Conservation (phyloP, 2,329 filamentous ascomycete genomes). For the Colletotrichum tamarilloi region DNA sequence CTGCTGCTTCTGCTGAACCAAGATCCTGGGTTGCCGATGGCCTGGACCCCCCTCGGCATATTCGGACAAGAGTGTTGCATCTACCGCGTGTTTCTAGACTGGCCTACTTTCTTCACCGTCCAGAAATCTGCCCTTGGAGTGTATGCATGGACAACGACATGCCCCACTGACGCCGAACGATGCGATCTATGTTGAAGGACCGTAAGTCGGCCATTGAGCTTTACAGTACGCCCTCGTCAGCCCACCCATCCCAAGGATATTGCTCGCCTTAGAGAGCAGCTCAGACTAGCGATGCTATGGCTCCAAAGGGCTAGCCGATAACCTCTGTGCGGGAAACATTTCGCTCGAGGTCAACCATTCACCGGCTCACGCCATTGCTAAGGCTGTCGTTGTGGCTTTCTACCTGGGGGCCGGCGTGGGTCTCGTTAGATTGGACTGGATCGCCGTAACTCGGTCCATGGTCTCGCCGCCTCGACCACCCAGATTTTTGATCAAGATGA, state of each 20-base stretch:
- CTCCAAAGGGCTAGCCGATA: not conserved
- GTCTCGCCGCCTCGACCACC: not conserved
- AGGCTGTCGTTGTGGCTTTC: not conserved
- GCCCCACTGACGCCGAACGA: not conserved
- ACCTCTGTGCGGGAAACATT: not conserved
- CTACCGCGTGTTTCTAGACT: not conserved
- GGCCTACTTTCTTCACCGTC: not conserved
- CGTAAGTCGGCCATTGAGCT: not conserved
- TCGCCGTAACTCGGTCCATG: not conserved
- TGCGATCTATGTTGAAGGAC: slow-evolving; percentile 8
- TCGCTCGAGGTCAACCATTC: not conserved
- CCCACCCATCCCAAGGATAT: not conserved
- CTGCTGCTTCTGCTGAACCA: not conserved
- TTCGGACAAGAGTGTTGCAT: not conserved
- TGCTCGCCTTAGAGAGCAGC: not conserved
- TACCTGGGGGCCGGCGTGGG: not conserved
- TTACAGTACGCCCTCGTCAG: not conserved
- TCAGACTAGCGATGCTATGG: not conserved
- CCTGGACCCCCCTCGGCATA: not conserved
- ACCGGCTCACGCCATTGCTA: not conserved
- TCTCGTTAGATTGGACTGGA: not conserved
- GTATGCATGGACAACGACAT: not conserved
- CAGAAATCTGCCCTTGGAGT: not conserved
- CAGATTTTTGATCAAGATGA: not conserved
- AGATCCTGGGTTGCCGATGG: not conserved